Base-by-base conservation (phyloP, 2,329 filamentous ascomycete species). In the Neopestalotiopsis clavispora region DNA sequence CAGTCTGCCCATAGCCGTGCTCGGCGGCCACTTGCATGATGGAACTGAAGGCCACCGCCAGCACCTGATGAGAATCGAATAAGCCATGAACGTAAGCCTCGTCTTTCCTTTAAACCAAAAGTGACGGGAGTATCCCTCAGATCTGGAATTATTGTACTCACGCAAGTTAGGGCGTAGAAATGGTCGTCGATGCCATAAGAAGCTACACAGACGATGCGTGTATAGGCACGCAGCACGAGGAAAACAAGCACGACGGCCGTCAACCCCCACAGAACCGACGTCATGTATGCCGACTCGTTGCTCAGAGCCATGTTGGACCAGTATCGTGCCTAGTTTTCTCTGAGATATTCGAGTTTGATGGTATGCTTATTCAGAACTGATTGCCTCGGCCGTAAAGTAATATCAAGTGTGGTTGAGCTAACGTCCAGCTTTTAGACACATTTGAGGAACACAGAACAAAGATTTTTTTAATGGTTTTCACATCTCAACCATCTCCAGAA, bases 1-100 rank as follows among this genome's bases (percentile, higher is more conserved):
- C 74, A 12, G 74, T 69, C 45, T 76, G 77, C 1, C 81, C 80
- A 42, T 82, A 81, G 59, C 81, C 81, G 60, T 79, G 75, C 0
- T 70, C 17, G 2, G 74, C 76, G 0, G 80, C 72, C 4, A 81
- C 68, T 0, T 72, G 75, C 17, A 74, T 75, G 66, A 82, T 77
- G 17, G 77, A 69, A 4, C 77, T 81, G 66, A 80, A 81, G 1
- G 78, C 68, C 5, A 79, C 40, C 23, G 81, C 73, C 30, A 80
- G 74, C 17, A 74, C 70, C 72, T 75, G 17, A 23, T 6, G 20
- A 49, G 13, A 30, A 14, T 12, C 7, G 13, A 12, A 59, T 59
- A 10, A 59, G 45, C 57, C 30, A 38, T 38, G 34, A 38, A 38
- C 23, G 34, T 1, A 38, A 38, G 34, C 23, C 23, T 28, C 23